Evolutionary conservation across 352 stramenopile species (phyloP), one percentile per base, ranked within the genome.

Genomic region (Globisporangium nodosum): DNA sequence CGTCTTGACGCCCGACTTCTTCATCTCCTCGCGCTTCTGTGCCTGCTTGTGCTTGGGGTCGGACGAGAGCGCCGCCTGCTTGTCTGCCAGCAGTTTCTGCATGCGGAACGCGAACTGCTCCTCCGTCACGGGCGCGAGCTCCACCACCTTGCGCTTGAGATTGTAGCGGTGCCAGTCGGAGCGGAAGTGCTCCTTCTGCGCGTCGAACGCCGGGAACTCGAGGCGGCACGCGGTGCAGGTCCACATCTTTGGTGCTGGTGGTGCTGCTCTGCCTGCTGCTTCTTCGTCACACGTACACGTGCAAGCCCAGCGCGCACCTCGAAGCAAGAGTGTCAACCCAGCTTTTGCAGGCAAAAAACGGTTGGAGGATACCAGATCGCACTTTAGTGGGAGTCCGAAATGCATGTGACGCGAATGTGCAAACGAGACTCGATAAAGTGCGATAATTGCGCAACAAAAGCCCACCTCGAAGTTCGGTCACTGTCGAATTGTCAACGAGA

Each of bases 81-180:
- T 81, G 63, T 87, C 75, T 48, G 77, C 68, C 45, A 76, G 60
- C 60, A 90, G 73, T 60, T 86, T 87, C 42, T 78, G 72, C 78
- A 94, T 94, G 53, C 86, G 81, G 57, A 78, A 60, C 40, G 90
- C 73, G 65, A 94, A 96, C 65, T 93, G 83, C 53, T 84, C 68
- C 65, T 98, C 80, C 20, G 87, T 88, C 58, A 99, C 78, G 24
- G 97, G 82, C 48, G 85, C 79, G 60, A 99, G 76, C 57, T 92
- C 86, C 51, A 96, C 91, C 51, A 99, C 93, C 63, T 98, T 97
- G 62, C 97, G 93, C 87, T 98, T 98, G 46, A 99, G 85, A 59
- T 96, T 96, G 72, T 96, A 96, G 56, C 85, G 92, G 70, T 99
- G 97, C 96, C 96, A 99, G 69, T 99, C 96, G 60, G 88, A 90